A percentile compares a stretch with the other conserved stretches of the same genome.
phyloP scores from a whole-genome alignment of 345 rosid genomes.

The Gossypium mustelinum region DNA sequence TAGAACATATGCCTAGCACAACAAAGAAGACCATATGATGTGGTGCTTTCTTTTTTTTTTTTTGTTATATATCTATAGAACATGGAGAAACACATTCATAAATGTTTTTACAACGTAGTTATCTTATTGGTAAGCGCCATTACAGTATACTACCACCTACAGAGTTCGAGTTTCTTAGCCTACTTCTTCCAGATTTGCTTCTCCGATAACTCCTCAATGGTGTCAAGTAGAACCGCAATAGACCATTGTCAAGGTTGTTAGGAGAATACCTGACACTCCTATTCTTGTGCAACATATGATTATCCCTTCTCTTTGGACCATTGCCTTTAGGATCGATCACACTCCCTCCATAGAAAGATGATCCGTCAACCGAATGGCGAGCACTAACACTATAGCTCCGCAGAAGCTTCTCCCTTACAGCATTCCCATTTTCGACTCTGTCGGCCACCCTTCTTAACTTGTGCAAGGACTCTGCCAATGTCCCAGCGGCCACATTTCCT shows the following conservation, averaged over 20 bases:
- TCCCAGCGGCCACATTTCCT: slow-evolving; percentile 1
- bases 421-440: slow-evolving; percentile 8
- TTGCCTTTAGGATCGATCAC: slow-evolving; percentile 25
- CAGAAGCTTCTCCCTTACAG: slow-evolving; percentile 55
- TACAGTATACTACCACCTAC: slow-evolving; percentile 31
- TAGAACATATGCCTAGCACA: slow-evolving; percentile 20
- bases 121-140: slow-evolving; percentile 19
- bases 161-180: slow-evolving; percentile 41
- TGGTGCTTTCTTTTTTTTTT: slow-evolving; percentile 11
- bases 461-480: slow-evolving; percentile 17
- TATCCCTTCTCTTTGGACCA: slow-evolving; percentile 32
- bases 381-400: slow-evolving; percentile 57
- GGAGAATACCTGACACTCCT: slow-evolving; percentile 40
- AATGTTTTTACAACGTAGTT: slow-evolving; percentile 33
- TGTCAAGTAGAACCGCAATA: slow-evolving; percentile 59
- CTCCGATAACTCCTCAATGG: slow-evolving; percentile 52
- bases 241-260: slow-evolving; percentile 47
- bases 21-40: slow-evolving; percentile 18
- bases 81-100: slow-evolving; percentile 24
- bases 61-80: slow-evolving; percentile 25
- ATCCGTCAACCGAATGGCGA: slow-evolving; percentile 40
- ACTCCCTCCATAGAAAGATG: slow-evolving; percentile 14
- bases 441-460: slow-evolving; percentile 12
- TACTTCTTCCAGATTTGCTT: slow-evolving; percentile 56
- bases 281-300: slow-evolving; percentile 32